These are phyloP conservation scores for Daphne laureola DNA, from an alignment of 441 rosid species.

Conservation along the genomic window DNA sequence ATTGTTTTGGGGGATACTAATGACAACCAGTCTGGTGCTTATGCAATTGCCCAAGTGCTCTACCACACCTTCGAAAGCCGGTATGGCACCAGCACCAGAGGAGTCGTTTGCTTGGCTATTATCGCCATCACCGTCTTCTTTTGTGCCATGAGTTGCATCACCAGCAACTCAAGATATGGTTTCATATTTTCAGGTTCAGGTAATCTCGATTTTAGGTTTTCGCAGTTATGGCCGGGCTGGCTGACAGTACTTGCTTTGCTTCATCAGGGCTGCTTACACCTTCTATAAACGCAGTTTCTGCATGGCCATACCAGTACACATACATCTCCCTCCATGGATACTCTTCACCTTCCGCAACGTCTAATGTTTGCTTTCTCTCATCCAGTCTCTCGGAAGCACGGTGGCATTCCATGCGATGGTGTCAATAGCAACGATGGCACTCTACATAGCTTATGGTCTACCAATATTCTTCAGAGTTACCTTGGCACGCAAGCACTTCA, in stretches of 20 bases:
- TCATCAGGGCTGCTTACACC: slow-evolving; percentile 86
- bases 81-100: slow-evolving; percentile 84
- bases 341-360: too few relatives aligned
- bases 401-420: slow-evolving; percentile 98
- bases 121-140: slow-evolving; percentile 83
- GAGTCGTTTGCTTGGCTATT: slow-evolving; percentile 78
- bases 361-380: neutral
- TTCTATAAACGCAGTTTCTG: slow-evolving; percentile 84
- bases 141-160: slow-evolving; percentile 96
- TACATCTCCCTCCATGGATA: slow-evolving; percentile 3
- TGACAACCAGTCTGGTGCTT: slow-evolving; percentile 80
- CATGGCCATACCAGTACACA: slow-evolving; percentile 85
- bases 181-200: slow-evolving; percentile 4
- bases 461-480: slow-evolving; percentile 87
- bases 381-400: slow-evolving; percentile 76
- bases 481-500: slow-evolving; percentile 61
- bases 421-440: slow-evolving; percentile 93
- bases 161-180: slow-evolving; percentile 81
- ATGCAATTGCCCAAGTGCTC: slow-evolving; percentile 88
- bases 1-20: slow-evolving; percentile 40
- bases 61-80: slow-evolving; percentile 75
- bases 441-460: slow-evolving; percentile 87
- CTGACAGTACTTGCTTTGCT: slow-evolving; percentile 3
- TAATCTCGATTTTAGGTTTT: neutral
- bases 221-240: neutral